These are phyloP conservation scores for Terfezia boudieri DNA, from an alignment of 495 filamentous ascomycete species.

Conservation along the genomic window DNA sequence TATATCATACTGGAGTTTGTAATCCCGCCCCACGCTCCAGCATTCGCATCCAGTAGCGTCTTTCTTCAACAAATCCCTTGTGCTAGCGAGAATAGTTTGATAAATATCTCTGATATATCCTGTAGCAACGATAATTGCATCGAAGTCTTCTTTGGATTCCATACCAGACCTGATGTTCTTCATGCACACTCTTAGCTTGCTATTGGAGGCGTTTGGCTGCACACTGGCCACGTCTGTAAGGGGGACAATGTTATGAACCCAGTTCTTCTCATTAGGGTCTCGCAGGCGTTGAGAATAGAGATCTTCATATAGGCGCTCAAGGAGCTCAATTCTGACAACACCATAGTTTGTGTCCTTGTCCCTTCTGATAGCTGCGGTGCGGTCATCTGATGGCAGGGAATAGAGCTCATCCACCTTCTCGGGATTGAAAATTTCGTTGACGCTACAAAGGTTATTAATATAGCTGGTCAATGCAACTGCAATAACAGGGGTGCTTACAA, in stretches of 20 bases:
- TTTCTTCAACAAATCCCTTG: constrained; percentile 38
- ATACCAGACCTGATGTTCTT: constrained; percentile 13
- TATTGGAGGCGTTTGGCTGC: constrained; percentile 26
- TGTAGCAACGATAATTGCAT: constrained; percentile 67
- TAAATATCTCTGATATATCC: constrained; percentile 67
- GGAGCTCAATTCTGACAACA: constrained; percentile 66
- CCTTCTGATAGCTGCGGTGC: constrained; percentile 35
- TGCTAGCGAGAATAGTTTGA: constrained; percentile 45
- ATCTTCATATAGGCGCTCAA: constrained; percentile 65
- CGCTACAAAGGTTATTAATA: constrained; percentile 32
- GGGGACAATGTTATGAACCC: constrained; percentile 59
- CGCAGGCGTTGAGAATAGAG: constrained; percentile 66
- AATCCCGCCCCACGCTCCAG: constrained; percentile 36
- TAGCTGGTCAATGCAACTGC: not conserved
- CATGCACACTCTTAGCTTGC: constrained; percentile 21
- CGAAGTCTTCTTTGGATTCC: constrained; percentile 16
- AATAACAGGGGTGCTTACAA: constrained; percentile 39
- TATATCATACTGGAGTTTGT: constrained; percentile 43
- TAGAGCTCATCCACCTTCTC: constrained; percentile 54
- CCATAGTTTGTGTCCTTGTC: constrained; percentile 79
- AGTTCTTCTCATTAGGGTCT: constrained; percentile 42
- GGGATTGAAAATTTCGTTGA: constrained; percentile 93
- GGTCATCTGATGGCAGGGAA: constrained; percentile 35
- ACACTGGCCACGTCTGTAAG: constrained; percentile 35
- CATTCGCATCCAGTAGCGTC: constrained; percentile 5